Conservation (phyloP, 441 rosid species). For the Pelargonium fulgidum region DNA sequence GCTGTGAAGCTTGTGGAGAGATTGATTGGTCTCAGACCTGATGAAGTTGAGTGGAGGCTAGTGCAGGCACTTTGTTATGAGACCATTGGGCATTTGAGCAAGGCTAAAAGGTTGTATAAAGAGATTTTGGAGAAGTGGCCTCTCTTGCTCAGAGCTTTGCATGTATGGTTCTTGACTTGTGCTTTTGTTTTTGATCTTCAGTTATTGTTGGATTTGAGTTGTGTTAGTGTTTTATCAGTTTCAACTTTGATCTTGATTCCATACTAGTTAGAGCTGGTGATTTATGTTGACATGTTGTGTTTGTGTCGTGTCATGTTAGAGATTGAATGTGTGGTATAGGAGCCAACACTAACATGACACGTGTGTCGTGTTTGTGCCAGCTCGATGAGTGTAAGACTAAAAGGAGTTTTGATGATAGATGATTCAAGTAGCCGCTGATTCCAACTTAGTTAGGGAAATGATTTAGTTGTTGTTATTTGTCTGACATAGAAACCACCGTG, state of each 20-base stretch:
- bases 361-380: no score
- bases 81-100: constrained; percentile 58
- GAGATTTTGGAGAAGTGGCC: constrained; percentile 64
- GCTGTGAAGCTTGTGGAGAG: constrained; percentile 60
- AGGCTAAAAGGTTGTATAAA: constrained; percentile 53
- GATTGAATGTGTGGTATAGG: no score
- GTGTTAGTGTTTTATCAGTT: not conserved
- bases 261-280: not conserved
- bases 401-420: no score
- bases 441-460: no score
- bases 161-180: constrained; percentile 43
- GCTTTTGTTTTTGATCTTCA: not conserved
- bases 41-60: constrained; percentile 86
- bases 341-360: no score
- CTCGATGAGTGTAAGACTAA: no score
- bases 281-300: no score
- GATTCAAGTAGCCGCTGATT: no score
- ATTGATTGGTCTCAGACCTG: constrained; percentile 52
- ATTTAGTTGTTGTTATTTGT: no score
- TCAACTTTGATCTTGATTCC: not conserved
- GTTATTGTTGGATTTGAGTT: not conserved
- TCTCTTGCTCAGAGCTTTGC: constrained; percentile 79
- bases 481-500: no score
- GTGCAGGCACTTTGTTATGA: constrained; percentile 82
- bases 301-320: no score